Evolutionary conservation across 768 basidiomycete species (phyloP), one percentile per base, ranked within the genome.

Genomic region (Chalciporus chontae): DNA sequence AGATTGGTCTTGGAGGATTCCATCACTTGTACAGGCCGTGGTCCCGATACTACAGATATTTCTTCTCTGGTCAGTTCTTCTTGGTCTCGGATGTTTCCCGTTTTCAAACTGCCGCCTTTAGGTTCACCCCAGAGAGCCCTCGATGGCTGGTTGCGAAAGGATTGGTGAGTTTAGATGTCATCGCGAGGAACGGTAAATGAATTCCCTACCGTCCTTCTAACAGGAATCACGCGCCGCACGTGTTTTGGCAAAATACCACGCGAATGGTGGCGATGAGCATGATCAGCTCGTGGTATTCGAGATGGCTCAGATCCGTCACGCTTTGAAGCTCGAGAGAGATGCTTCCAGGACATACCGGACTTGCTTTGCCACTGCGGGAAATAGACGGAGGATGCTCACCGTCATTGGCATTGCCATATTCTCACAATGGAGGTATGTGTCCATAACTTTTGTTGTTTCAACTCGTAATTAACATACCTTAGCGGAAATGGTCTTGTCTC

Each of bases 191-290:
- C 8, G 4, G 10, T 45, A 5, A 24, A 34, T 44, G 13, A 13
- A 27, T 34, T 11, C 8, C 7, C 4, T 7, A 54, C 42, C 48
- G 38, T 29, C 26, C 17, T 27, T 42, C 44, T 11, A 41, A 2
- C 51, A 79, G 75, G 82, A 83, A 58, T 77, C 76, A 0, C 69
- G 80, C 54, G 89, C 89, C 0, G 74, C 77, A 8, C 58, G 65
- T 3, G 72, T 88, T 17, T 74, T 93, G 4, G 79, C 81, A n/a
- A 78, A 78, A 47, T 89, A 84, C 57, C 90, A 93, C 59, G 83
- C 85, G 3, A 76, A 79, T 54, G 80, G 79, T 11, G 67, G 75
- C 21, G 74, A 83, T 47, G 76, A 80, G 50, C 70, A 74, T 3
- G 83, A 85, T 57, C 83, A 84, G 0, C 73, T 87, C 27, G 69